Percentiles rank a stretch among this genome's conserved stretches.
These are phyloP conservation scores for Cystobasidium slooffiae DNA, from an alignment of 1,284 basidiomycete genomes.

Conservation along the genomic window DNA sequence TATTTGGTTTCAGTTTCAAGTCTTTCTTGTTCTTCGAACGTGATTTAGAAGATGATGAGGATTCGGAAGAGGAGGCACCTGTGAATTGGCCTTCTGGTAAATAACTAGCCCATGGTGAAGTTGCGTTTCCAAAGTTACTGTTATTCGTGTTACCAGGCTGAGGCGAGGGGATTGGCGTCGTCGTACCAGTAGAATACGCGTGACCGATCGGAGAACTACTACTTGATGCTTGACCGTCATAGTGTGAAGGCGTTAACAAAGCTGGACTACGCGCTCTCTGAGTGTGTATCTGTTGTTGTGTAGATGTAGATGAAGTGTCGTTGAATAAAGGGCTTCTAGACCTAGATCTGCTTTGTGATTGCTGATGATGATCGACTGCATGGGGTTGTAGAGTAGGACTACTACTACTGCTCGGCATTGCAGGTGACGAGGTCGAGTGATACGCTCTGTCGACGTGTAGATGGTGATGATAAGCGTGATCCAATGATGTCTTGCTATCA, in stretches of 20 bases:
- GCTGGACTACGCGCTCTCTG: neutral
- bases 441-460: too few species aligned
- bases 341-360: too few species aligned
- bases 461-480: neutral
- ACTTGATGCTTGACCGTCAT: too few species aligned
- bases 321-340: too few species aligned
- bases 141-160: neutral
- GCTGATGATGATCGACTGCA: too few species aligned
- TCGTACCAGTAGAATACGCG: neutral
- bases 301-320: neutral
- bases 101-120: conserved; percentile 25
- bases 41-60: neutral
- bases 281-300: neutral
- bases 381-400: too few species aligned
- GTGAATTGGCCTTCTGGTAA: neutral
- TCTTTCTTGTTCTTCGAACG: conserved; percentile 8
- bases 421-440: too few species aligned
- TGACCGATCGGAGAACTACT: neutral
- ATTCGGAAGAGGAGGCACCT: neutral
- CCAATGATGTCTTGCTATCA: neutral
- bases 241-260: neutral
- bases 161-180: neutral
- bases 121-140: neutral
- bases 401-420: too few species aligned
- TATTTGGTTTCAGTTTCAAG: too few species aligned